phyloP scores from a whole-genome alignment of 2,329 filamentous ascomycete species.

The Calycina herbarum region DNA sequence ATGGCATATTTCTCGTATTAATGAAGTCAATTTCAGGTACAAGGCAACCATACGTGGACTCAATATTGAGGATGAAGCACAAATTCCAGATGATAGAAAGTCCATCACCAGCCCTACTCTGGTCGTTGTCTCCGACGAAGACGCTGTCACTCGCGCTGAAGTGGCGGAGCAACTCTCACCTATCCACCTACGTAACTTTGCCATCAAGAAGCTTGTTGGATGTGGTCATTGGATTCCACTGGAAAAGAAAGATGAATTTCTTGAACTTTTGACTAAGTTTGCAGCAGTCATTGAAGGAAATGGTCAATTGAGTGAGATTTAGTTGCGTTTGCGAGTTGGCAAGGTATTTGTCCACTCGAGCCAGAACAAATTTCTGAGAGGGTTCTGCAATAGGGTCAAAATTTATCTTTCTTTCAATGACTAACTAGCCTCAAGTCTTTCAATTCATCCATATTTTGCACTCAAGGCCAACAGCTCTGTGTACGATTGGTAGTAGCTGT shows the following conservation, averaged over 20 bases:
- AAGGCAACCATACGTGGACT: constrained; percentile 3
- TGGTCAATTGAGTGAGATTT: background rate
- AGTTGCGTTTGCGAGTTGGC: background rate
- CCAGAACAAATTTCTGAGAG: too few relatives aligned
- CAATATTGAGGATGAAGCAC: background rate
- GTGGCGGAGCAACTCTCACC: background rate
- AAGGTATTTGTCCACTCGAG: too few relatives aligned
- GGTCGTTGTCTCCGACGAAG: constrained; percentile 8
- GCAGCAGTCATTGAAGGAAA: background rate
- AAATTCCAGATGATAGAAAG: constrained; percentile 2
- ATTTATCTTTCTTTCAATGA: too few relatives aligned
- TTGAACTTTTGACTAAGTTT: background rate
- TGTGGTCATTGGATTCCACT: constrained; percentile 9
- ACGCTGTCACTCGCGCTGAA: constrained; percentile 1
- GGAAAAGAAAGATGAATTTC: constrained; percentile 3
- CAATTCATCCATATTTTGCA: too few relatives aligned
- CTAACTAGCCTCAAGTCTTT: too few relatives aligned
- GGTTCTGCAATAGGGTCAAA: too few relatives aligned
- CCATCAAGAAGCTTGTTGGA: constrained; percentile 5
- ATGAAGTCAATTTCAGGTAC: background rate
- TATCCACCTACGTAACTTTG: background rate
- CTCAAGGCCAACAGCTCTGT: too few relatives aligned
- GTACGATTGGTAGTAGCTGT: too few relatives aligned
- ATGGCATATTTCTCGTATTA: background rate
- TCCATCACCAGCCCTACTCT: constrained; percentile 3